Evolutionary conservation across 1,284 basidiomycete species (phyloP).

Genomic region (Phaffia rhodozyma): DNA sequence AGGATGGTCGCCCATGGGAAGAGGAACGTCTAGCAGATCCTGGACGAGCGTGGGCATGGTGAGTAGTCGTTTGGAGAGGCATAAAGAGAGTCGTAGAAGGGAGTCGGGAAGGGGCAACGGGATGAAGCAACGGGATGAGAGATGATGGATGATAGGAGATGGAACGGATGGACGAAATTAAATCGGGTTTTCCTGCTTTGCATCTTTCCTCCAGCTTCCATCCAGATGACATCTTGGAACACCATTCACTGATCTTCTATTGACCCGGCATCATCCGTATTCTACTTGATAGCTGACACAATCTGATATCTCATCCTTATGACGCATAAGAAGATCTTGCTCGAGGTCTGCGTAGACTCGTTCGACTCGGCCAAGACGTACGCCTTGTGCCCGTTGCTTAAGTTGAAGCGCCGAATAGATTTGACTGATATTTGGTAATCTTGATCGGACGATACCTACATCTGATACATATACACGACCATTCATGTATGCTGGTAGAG

Average conservation of each 20-base stretch:
- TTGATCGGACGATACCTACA: too few relatives aligned
- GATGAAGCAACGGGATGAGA: not conserved
- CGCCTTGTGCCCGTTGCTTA: slow-evolving; percentile 26
- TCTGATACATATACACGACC: too few relatives aligned
- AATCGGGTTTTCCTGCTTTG: too few relatives aligned
- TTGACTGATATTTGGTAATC: too few relatives aligned
- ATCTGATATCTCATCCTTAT: too few relatives aligned
- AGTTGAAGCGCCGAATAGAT: not conserved
- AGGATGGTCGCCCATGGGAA: slow-evolving; percentile 5
- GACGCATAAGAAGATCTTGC: slow-evolving; percentile 24
- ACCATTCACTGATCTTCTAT: too few relatives aligned
- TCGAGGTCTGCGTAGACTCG: slow-evolving; percentile 67
- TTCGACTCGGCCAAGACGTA: slow-evolving; percentile 56
- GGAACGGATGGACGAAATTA: too few relatives aligned
- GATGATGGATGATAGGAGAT: not conserved
- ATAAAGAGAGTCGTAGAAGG: not conserved
- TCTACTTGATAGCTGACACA: too few relatives aligned
- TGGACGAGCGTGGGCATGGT: not conserved
- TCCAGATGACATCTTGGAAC: too few relatives aligned
- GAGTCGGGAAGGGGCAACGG: not conserved
- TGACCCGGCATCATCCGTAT: too few relatives aligned
- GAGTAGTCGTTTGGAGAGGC: too few relatives aligned
- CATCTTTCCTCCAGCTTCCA: too few relatives aligned
- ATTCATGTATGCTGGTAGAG: slow-evolving; percentile 37
- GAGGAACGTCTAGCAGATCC: not conserved